Percentiles rank a stretch among this genome's conserved stretches.
Evolutionary conservation across 441 rosid genomes (phyloP).

Genomic region (Mallotus japonicus): DNA sequence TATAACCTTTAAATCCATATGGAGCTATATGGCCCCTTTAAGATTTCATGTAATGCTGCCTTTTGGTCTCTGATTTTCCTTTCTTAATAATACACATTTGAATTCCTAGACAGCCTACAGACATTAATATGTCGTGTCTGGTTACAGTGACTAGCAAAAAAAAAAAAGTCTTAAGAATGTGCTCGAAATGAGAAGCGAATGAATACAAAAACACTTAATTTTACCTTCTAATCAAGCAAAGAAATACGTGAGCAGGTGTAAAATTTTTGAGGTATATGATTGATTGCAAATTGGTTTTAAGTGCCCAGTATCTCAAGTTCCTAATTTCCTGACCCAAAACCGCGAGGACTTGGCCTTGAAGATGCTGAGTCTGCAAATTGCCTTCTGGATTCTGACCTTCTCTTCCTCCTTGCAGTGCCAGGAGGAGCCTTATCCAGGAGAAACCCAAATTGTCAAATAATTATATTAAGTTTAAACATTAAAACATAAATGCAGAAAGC

Average conservation of each 20-base stretch:
- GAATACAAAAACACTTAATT: background rate
- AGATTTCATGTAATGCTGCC: background rate
- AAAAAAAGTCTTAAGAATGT: background rate
- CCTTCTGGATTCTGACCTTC: slow-evolving; percentile 59
- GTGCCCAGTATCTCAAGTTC: slow-evolving; percentile 9
- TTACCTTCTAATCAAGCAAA: slow-evolving; percentile 1
- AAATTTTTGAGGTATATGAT: background rate
- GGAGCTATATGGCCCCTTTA: background rate
- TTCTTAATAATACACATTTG: background rate
- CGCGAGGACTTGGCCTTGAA: slow-evolving; percentile 72
- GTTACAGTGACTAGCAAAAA: background rate
- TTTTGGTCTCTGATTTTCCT: background rate
- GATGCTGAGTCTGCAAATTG: slow-evolving; percentile 56
- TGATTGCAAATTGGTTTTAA: background rate
- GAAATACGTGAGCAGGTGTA: background rate
- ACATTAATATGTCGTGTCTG: background rate
- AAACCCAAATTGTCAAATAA: slow-evolving; percentile 2
- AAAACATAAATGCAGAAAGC: background rate
- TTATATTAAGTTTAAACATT: background rate
- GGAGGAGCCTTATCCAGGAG: slow-evolving; percentile 63
- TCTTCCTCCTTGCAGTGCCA: slow-evolving; percentile 85
- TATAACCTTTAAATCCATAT: background rate
- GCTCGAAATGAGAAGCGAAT: background rate
- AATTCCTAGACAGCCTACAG: slow-evolving; percentile 1
- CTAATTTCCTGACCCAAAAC: slow-evolving; percentile 65